Conservation (phyloP, 2,329 filamentous ascomycete species). For the Verticillium albo-atrum region DNA sequence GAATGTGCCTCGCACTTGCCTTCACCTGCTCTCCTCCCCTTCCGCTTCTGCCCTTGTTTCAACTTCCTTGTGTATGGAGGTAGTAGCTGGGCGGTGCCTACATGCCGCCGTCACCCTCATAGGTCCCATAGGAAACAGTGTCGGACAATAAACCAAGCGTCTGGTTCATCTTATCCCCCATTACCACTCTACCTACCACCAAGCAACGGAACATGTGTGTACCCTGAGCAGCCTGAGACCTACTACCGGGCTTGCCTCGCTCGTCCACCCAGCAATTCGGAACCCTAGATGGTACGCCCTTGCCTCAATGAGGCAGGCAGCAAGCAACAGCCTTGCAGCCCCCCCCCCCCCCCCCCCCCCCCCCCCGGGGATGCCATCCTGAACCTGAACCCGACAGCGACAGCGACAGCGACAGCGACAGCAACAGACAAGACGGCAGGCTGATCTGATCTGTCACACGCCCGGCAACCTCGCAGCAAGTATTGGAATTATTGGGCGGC, state of each 20-base stretch:
- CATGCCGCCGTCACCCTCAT: too few relatives aligned
- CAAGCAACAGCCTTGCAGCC: not conserved
- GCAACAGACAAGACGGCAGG: not conserved
- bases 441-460: conserved; percentile 7
- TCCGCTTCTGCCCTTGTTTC: not conserved
- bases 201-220: not conserved
- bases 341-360: too few relatives aligned
- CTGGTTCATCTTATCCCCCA: not conserved
- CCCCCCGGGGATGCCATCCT: not conserved
- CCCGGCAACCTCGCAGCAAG: conserved; percentile 10
- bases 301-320: not conserved
- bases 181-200: not conserved
- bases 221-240: not conserved
- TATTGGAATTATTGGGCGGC: conserved; percentile 5
- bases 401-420: not conserved
- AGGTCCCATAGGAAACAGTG: not conserved
- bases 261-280: not conserved
- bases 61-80: not conserved
- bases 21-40: too few relatives aligned
- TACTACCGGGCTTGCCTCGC: not conserved
- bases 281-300: not conserved
- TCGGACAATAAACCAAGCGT: not conserved
- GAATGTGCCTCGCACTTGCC: too few relatives aligned
- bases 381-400: not conserved
- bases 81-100: too few relatives aligned